Conservation (phyloP, 441 rosid species). For the Flueggea neowawraea region DNA sequence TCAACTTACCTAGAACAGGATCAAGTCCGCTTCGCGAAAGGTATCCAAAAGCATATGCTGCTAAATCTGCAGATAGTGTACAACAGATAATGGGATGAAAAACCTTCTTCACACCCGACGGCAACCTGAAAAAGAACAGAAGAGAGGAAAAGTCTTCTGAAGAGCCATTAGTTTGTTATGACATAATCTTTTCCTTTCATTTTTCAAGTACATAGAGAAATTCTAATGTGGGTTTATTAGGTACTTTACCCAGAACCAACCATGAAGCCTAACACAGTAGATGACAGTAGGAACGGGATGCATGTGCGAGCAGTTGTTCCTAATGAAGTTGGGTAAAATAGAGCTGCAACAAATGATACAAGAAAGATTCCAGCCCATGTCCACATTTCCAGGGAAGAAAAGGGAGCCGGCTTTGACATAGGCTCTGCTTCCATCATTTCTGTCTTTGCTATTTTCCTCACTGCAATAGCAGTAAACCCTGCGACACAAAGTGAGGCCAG, state of each 20-base stretch:
- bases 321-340: slow-evolving; percentile 58
- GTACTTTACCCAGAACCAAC: slow-evolving; percentile 75
- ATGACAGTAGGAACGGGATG: slow-evolving; percentile 90
- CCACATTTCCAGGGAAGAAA: slow-evolving; percentile 64
- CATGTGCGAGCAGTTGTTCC: slow-evolving; percentile 84
- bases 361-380: slow-evolving; percentile 76
- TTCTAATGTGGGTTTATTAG: slow-evolving; percentile 1
- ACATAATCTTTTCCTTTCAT: background rate
- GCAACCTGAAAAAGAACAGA: slow-evolving; percentile 49
- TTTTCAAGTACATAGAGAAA: background rate
- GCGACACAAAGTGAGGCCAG: slow-evolving; percentile 92
- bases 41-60: slow-evolving; percentile 81
- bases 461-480: slow-evolving; percentile 78
- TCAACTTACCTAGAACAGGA: slow-evolving; percentile 66
- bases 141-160: too few species aligned
- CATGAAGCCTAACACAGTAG: slow-evolving; percentile 92
- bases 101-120: slow-evolving; percentile 64
- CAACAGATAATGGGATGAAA: slow-evolving; percentile 95
- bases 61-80: slow-evolving; percentile 77
- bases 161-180: too few species aligned
- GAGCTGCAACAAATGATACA: slow-evolving; percentile 61
- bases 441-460: slow-evolving; percentile 82
- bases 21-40: slow-evolving; percentile 80
- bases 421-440: slow-evolving; percentile 94
- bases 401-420: slow-evolving; percentile 84